Base-by-base conservation (phyloP, 257 asterid genomes). In the Plantago elongata region DNA sequence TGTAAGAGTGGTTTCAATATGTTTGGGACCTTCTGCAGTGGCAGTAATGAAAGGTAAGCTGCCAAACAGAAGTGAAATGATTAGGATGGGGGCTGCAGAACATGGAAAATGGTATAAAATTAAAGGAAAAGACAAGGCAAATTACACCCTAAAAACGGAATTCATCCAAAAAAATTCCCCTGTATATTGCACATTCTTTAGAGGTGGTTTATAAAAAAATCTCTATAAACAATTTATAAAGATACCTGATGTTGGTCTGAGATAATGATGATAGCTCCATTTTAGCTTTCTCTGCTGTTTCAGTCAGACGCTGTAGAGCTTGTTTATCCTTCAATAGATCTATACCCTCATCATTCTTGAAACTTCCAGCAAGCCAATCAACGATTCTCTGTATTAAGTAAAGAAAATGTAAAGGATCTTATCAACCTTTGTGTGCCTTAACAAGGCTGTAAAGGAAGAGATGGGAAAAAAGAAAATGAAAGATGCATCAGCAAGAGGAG, bases 31-130 rank as follows among this genome's bases (percentile, higher is more conserved):
- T 73, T 92, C 98, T 13, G 98, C 94, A 10, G 98, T 92, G 69
- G 98, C 98, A 62, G 98, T 92, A 64, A 92, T 92, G 86, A 92
- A 92, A 45, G 97, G 98, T 85, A 92, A 81, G 72, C 98, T 92
- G 78, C 68, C 69, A 45, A 54, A 71, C 48, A 42, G 40, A 68
- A 34, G 0, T 18, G 18, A 62, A n/a, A 59, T 37, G 57, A 54
- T 64, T 29, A 74, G 57, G 56, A 34, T 3, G 29, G 14, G 52
- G 47, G 16, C 40, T 59, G 30, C 27, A 13, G 17, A 65, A 7
- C 8, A 3, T 34, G 8, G 40, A 4, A 34, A 34, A 34, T 7
- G 8, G 40, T 34, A 34, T 34, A 34, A 34, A 34, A 34, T 34
- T 34, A 0, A 34, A 1, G 8, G 8, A 34, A 3, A 34, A 22